Evolutionary conservation across 768 basidiomycete species (phyloP), one percentile per base, ranked within the genome.

Genomic region (Tylopilus cervinicoccineus): DNA sequence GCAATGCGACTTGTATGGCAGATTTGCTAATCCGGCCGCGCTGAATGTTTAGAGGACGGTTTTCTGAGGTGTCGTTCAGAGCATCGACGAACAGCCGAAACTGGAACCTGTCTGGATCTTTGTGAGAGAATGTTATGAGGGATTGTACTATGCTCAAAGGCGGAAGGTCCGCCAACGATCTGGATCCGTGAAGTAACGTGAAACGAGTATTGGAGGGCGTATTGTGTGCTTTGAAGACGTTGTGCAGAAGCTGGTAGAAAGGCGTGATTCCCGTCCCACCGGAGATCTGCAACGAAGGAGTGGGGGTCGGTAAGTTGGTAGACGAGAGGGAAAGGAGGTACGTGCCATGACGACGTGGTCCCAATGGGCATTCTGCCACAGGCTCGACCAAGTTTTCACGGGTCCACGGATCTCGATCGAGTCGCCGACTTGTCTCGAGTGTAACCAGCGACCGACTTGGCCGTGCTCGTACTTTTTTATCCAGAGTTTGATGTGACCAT

Each of bases 261-360:
- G 90, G 91, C 14, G 90, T 85, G 41, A 93, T 83, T 24, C 91
- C 90, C 5, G 90, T 93, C 23, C 90, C 90, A 31, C 90, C 90
- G 37, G 88, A 91, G 46, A 93, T 83, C 90, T 50, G 38, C n/a
- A 14, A 33, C n/a, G 10, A 13, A 20, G 24, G 38, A 31, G 9
- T 9, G n/a, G 34, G 29, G 34, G 27, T 53, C 31, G 47, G 43
- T 14, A 29, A 10, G 32, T 24, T 40, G 16, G 36, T 13, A 31
- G n/a, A 19, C 19, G 28, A 39, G 20, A 26, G 22, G 26, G 20
- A 19, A 23, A 19, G 28, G 7, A 10, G 11, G 19, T 43, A 51
- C 59, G 36, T 61, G 84, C 90, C 85, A 93, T 81, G 14, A 93
- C 69, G 41, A 93, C 66, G 51, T 93, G 83, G 58, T 93, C 90